Conservation (phyloP, 176 grass and related monocot genomes). For the Puya raimondii region DNA sequence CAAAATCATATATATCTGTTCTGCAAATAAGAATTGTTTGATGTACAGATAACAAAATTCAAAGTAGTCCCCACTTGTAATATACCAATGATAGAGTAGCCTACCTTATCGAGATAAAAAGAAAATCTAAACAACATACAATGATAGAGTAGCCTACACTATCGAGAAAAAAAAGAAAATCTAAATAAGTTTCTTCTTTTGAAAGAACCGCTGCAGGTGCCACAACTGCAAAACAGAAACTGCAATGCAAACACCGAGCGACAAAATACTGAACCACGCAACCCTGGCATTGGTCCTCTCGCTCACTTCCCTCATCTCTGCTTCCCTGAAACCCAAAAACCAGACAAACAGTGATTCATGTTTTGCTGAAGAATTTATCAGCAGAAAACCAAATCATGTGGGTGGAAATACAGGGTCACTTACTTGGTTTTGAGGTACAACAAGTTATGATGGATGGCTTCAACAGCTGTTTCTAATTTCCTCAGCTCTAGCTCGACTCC, state of each 20-base stretch:
- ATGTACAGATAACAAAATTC: not conserved
- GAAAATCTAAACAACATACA: slow-evolving; percentile 33
- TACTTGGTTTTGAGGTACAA: slow-evolving; percentile 52
- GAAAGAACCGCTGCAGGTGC: slow-evolving; percentile 58
- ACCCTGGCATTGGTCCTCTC: slow-evolving; percentile 59
- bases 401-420: slow-evolving; percentile 12
- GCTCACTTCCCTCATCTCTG: slow-evolving; percentile 45
- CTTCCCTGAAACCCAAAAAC: slow-evolving; percentile 46
- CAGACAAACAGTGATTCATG: not conserved
- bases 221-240: slow-evolving; percentile 43
- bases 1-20: not conserved
- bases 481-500: slow-evolving; percentile 67
- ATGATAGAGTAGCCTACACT: not conserved
- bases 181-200: slow-evolving; percentile 74
- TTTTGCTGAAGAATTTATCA: slow-evolving; percentile 1
- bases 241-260: slow-evolving; percentile 51
- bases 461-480: slow-evolving; percentile 54
- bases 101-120: not conserved
- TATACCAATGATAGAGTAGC: not conserved
- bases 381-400: not conserved
- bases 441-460: slow-evolving; percentile 53
- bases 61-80: not conserved
- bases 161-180: not conserved
- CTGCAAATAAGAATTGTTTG: not conserved
- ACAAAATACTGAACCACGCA: slow-evolving; percentile 49